Evolutionary conservation across 148 eudicot genomes (phyloP).

Genomic region (Rhododendron ovatum): DNA sequence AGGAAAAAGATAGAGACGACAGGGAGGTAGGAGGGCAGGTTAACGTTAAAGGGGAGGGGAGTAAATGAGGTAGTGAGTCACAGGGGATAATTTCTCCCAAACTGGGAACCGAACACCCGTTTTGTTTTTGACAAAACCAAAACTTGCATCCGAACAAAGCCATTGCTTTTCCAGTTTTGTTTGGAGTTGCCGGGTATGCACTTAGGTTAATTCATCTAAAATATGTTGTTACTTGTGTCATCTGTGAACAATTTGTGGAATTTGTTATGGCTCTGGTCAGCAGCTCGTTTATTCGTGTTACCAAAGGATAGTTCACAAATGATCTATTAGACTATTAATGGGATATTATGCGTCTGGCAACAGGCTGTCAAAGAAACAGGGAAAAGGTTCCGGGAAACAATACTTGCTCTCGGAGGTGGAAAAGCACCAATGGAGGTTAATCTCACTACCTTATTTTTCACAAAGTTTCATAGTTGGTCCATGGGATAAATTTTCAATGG

Average conservation of each 20-base stretch:
- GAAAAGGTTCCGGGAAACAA: constrained; percentile 82
- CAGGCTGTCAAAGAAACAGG: constrained; percentile 92
- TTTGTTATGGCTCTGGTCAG: neutral
- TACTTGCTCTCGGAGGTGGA: constrained; percentile 98
- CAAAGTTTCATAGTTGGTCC: neutral
- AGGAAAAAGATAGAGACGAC: too few relatives aligned
- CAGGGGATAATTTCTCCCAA: too few relatives aligned
- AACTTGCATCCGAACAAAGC: too few relatives aligned
- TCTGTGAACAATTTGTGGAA: neutral
- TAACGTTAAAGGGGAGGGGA: too few relatives aligned
- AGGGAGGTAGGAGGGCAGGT: too few relatives aligned
- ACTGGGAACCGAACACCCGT: too few relatives aligned
- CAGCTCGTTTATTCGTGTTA: neutral
- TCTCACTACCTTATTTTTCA: neutral
- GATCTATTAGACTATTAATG: neutral
- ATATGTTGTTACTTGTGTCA: neutral
- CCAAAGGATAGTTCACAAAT: neutral
- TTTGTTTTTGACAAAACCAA: too few relatives aligned
- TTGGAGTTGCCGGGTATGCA: neutral
- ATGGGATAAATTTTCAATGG: neutral
- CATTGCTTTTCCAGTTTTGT: neutral
- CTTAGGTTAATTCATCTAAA: neutral
- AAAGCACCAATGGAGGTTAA: constrained; percentile 82
- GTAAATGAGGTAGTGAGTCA: too few relatives aligned
- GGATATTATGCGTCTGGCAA: neutral